Evolutionary conservation across 495 filamentous ascomycete genomes (phyloP), one percentile per base, ranked within the genome.

Genomic region (Daldinia decipiens): DNA sequence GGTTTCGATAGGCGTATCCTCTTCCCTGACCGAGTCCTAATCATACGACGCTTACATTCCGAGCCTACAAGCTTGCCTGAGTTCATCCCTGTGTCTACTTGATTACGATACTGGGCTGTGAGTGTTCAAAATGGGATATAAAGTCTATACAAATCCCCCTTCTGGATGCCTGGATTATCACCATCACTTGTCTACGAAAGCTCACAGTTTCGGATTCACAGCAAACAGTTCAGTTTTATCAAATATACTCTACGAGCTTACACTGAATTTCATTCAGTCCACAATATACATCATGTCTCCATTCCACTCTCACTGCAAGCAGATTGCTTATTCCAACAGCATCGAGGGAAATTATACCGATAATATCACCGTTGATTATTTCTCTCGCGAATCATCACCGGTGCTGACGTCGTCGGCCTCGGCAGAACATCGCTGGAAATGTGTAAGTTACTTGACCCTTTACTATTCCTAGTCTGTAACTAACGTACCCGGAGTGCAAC

Each of bases 1-100:
- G 54, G 54, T 55, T 38, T 29, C 26, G 59, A 52, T 34, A 64
- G 69, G 69, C 63, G 34, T 51, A 59, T 38, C 58, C 13, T 47
- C 36, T 68, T 12, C 19, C 47, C 56, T 67, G 53, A 63, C 59
- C 59, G 63, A 72, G 61, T 54, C 32, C 47, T 50, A 55, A 63
- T 72, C 69, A 67, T 72, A 50, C 62, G 68, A 66, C 38, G 52
- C 69, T 72, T 63, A 72, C 69, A 53, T n/a, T 54, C 63, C 52
- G 43, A 71, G 69, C 69, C 69, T 38, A 29, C 17, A 45, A 58
- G 36, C 12, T 59, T 34, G 9, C 29, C 31, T 9, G 51, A 50
- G 24, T 56, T 17, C 1, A 40, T 50, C 43, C 47, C 7, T 32
- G 15, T 51, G 17, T 50, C 19, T 34, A 24, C 31, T 38, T 62